Percentiles rank a stretch among this genome's conserved stretches.
phyloP scores from a whole-genome alignment of 2,329 filamentous ascomycete species.

The Pseudogymnoascus sp. region DNA sequence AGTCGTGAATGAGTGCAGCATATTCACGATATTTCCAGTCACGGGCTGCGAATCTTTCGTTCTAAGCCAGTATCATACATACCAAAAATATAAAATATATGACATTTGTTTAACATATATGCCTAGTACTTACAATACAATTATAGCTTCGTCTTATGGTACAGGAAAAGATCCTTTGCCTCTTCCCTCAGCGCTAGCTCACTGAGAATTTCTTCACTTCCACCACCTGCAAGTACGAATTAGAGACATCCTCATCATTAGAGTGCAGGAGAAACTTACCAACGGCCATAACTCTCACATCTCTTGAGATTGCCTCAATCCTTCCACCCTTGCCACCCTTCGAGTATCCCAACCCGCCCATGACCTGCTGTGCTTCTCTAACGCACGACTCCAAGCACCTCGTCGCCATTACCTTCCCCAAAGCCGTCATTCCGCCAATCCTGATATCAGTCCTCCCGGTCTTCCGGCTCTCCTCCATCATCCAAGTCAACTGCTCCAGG shows the following conservation, averaged over 20 bases:
- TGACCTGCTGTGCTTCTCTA: conserved; percentile 47
- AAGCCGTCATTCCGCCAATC: conserved; percentile 43
- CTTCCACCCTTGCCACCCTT: conserved; percentile 40
- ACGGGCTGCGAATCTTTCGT: background rate
- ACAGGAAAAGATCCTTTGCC: conserved; percentile 23
- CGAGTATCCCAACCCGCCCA: conserved; percentile 46
- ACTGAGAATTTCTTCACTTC: conserved; percentile 29
- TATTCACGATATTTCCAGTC: background rate
- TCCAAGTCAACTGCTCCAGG: conserved; percentile 50
- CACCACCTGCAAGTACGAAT: conserved; percentile 21
- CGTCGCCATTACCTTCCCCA: conserved; percentile 45
- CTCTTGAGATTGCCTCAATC: conserved; percentile 46
- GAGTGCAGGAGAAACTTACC: conserved; percentile 19
- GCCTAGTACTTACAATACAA: background rate
- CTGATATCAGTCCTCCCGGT: conserved; percentile 27
- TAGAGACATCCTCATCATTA: conserved; percentile 8
- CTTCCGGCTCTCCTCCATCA: conserved; percentile 21
- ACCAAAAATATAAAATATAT: background rate
- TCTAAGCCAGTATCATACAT: background rate
- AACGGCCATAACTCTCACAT: conserved; percentile 40
- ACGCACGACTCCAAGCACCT: conserved; percentile 45
- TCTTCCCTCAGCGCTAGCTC: conserved; percentile 28
- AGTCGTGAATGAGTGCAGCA: background rate
- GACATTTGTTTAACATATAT: background rate
- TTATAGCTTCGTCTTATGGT: conserved; percentile 7